Base-by-base conservation (phyloP, 106 monocot species). In the Hemerocallis citrina region DNA sequence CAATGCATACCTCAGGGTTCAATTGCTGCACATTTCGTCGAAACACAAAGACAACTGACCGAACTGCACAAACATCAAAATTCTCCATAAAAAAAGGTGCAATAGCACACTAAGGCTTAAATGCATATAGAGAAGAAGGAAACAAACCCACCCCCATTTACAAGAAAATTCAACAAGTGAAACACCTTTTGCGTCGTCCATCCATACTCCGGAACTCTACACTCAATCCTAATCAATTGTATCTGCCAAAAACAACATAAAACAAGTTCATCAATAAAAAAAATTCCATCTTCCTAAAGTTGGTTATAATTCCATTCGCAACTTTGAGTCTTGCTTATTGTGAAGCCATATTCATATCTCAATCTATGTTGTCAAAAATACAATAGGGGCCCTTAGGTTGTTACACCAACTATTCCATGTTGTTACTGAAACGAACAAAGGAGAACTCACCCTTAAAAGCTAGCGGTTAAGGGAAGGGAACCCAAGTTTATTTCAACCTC, bases 121-220 rank as follows among this genome's bases (percentile, higher is more conserved):
- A 5, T 22, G 7, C 31, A 20, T 21, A 3, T 21, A 24, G 15
- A 5, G 32, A 54, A 16, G 31, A 31, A 54, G 15, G 61, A 62
- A 17, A 51, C 82, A 34, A 25, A 96, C 96, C 66, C 48, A 96
- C 96, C 66, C 48, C 78, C 86, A 63, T 87, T 91, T 27, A 96
- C 90, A 13, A 96, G 14, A 52, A 87, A 96, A 64, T 96, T 96
- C 55, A 96, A 73, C 32, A 96, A 73, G 60, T 96, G 90, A 55
- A 96, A 96, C 42, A 96, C 96, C 67, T 96, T 96, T 64, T 96
- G 96, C 28, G 90, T 96, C 8, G 96, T 96, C 96, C 96, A 96
- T 12, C 96, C 96, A 64, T 87, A 96, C 57, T 96, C 96, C 0
- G 96, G 96, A 14, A 96, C 96, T 77, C 96, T 91, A 36, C 90